phyloP scores from a whole-genome alignment of 2,329 filamentous ascomycete genomes.

The Fusarium nanum region DNA sequence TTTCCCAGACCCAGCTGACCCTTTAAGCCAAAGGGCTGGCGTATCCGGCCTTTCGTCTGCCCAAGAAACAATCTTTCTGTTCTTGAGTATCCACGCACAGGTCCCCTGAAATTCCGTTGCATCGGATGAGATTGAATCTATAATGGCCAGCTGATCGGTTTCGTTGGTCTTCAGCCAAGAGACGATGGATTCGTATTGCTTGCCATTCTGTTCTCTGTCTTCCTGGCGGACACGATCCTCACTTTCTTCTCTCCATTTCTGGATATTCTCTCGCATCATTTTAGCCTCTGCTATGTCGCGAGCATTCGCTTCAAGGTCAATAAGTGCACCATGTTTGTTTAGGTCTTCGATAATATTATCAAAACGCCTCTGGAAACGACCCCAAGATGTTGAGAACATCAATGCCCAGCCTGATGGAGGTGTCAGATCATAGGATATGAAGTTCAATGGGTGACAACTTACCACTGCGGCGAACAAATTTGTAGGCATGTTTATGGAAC shows the following conservation, averaged over 20 bases:
- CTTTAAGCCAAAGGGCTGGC: slow-evolving; percentile 19
- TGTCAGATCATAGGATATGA: slow-evolving; percentile 12
- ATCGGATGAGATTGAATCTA: slow-evolving; percentile 13
- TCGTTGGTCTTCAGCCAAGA: slow-evolving; percentile 29
- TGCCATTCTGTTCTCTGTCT: slow-evolving; percentile 4
- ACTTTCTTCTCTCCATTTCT: slow-evolving; percentile 22
- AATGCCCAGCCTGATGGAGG: slow-evolving; percentile 49
- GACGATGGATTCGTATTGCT: slow-evolving; percentile 8
- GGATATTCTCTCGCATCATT: slow-evolving; percentile 25
- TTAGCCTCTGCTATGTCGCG: slow-evolving; percentile 44
- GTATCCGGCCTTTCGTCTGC: slow-evolving; percentile 1
- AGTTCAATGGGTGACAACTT: not conserved
- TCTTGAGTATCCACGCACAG: slow-evolving; percentile 25
- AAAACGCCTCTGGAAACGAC: slow-evolving; percentile 53
- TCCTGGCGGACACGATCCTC: not conserved
- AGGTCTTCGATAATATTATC: slow-evolving; percentile 51
- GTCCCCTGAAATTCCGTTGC: not conserved
- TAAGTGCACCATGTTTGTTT: slow-evolving; percentile 45
- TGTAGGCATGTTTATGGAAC: slow-evolving; percentile 61
- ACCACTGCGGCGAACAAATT: slow-evolving; percentile 55
- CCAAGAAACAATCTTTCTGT: slow-evolving; percentile 10
- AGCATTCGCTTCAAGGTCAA: slow-evolving; percentile 52
- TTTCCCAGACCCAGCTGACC: slow-evolving; percentile 25
- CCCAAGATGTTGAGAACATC: slow-evolving; percentile 53
- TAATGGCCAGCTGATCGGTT: slow-evolving; percentile 13